Percentiles rank a stretch among this genome's conserved stretches.
Conservation (phyloP, 2,329 filamentous ascomycete species). For the Dothideomycetes sp. region DNA sequence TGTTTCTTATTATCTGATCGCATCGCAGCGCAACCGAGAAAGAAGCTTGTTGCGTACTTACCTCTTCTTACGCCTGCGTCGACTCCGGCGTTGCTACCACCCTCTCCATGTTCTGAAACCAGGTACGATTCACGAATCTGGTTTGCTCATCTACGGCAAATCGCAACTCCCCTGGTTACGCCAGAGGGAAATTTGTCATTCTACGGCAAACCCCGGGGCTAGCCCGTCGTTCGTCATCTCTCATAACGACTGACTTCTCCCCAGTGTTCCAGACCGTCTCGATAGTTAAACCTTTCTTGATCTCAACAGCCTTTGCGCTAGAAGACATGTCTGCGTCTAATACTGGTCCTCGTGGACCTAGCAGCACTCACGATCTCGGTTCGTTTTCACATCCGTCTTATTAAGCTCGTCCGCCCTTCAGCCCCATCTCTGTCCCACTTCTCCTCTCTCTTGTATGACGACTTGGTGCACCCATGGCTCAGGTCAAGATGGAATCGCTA, state of each 20-base stretch:
- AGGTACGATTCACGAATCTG: too few species aligned
- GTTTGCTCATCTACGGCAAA: too few species aligned
- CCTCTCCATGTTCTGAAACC: too few species aligned
- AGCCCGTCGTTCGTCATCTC: too few species aligned
- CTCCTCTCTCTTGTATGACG: neutral
- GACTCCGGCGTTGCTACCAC: too few species aligned
- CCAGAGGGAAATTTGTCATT: too few species aligned
- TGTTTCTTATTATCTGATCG: constrained; percentile 11
- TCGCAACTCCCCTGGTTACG: too few species aligned
- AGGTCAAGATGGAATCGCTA: constrained; percentile 4
- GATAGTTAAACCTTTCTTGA: constrained; percentile 11
- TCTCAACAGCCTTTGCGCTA: constrained; percentile 9
- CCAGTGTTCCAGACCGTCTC: constrained; percentile 12
- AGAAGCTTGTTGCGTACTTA: neutral
- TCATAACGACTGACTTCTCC: constrained; percentile 12
- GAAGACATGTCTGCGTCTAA: constrained; percentile 11
- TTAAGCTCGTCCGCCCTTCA: constrained; percentile 1
- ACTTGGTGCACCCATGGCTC: neutral
- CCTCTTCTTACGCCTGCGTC: too few species aligned
- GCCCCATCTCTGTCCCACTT: constrained; percentile 3
- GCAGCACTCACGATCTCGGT: constrained; percentile 12
- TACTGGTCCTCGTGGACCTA: constrained; percentile 5
- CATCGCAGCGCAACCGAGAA: constrained; percentile 11
- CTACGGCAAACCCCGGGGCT: too few species aligned
- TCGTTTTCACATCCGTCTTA: constrained; percentile 11